These are phyloP conservation scores for Eutrema heterophyllum DNA, from an alignment of 345 rosid genomes.

Conservation along the genomic window DNA sequence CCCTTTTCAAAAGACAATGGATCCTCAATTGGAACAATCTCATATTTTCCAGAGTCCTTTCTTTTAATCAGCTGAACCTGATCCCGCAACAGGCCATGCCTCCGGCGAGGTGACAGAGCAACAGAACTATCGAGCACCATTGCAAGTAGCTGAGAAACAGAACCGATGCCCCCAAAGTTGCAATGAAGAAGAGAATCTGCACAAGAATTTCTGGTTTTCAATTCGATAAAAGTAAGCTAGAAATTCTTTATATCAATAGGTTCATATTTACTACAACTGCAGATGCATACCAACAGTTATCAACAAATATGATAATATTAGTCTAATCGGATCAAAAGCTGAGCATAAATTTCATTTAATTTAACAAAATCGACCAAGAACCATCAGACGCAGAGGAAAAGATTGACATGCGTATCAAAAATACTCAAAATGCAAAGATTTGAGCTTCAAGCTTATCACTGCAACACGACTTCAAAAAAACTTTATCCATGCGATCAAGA, in stretches of 20 bases:
- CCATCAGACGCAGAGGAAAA: not conserved
- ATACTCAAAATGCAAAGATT: not conserved
- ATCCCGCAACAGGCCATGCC: constrained; percentile 81
- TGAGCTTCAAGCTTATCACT: not conserved
- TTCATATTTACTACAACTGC: not conserved
- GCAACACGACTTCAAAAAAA: not conserved
- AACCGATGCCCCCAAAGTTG: not conserved
- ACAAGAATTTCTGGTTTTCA: not conserved
- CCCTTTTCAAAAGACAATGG: constrained; percentile 88
- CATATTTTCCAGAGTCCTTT: constrained; percentile 71
- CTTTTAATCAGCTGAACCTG: constrained; percentile 74
- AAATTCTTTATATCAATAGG: not conserved
- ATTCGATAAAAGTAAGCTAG: not conserved
- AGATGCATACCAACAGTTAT: not conserved
- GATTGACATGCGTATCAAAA: constrained; percentile 1
- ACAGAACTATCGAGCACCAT: constrained; percentile 63
- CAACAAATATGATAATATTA: not conserved
- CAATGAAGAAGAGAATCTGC: not conserved
- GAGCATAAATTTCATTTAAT: not conserved
- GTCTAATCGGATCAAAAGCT: not conserved
- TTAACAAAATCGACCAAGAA: constrained; percentile 1
- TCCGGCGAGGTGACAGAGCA: constrained; percentile 71
- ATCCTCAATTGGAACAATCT: constrained; percentile 77
- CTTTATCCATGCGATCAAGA: not conserved
- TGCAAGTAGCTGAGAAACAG: not conserved